Evolutionary conservation across 805 yeast species (phyloP), one percentile per base, ranked within the genome.

Genomic region (Scheffersomyces ergatensis): DNA sequence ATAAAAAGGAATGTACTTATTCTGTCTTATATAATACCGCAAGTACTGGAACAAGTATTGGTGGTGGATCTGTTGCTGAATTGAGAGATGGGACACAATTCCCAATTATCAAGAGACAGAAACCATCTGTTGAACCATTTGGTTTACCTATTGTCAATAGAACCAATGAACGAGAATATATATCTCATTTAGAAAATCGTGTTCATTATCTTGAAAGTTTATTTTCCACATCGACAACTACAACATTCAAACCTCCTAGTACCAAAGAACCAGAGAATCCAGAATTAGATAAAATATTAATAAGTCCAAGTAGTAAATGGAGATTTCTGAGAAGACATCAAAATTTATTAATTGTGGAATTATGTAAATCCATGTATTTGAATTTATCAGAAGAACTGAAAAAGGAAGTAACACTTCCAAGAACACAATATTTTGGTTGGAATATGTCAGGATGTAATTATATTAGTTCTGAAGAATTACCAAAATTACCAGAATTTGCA

Each of bases 371-470:
- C 11, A 45, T 68, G 42, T 57, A 57, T 43, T 48, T 60, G 9
- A 46, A 63, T 27, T 58, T 78, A 8, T 47, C 62, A 7, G 58
- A 58, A 5, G 63, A 65, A 14, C 58, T 61, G 41, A 57, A 60
- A 35, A 47, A 55, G 17, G 52, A 60, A 13, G 63, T 78, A 12
- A 50, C 58, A 11, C 45, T 74, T n/a, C 85, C 85, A 4, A 57
- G 85, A 34, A 62, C 70, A n/a, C 83, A 81, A 51, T 74, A 70
- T 37, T 81, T 77, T 49, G 85, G 83, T 13, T 81, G 85, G 85
- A 81, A 81, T 53, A 62, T 80, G 76, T 64, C 74, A n/a, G 85
- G 85, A 1, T 70, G 70, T 21, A 74, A 72, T 49, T 81, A 77
- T 50, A 45, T 78, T 15, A 43, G 44, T 20, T 52, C 60, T 3